Base-by-base conservation (phyloP, 2,329 filamentous ascomycete species). In the Aureobasidium sp. region DNA sequence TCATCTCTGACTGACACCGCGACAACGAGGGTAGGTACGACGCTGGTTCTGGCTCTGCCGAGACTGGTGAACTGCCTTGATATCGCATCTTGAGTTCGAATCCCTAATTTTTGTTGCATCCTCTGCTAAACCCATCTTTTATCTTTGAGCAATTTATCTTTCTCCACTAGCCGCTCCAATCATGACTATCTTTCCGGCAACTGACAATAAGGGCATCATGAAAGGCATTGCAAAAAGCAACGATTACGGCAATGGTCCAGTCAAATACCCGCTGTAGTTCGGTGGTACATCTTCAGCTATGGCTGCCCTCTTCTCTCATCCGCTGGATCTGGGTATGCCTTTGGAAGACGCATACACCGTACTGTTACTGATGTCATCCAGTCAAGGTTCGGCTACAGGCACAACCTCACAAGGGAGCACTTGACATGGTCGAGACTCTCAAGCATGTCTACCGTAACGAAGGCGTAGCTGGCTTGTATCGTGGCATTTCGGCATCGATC, bases 281-380 rank as follows among this genome's bases (percentile, higher is more conserved):
- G 94, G 94, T 66, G 94, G 94, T 62, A 96, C 90, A 73, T 91
- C 93, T 56, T 94, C 90, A 72, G 95, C 90, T 73, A 87, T 94
- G 80, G 93, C 93, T 41, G 92, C 93, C 48, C 87, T 86, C 68
- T 89, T 96, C 53, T 97, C 93, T 34, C 93, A 97, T 81, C 93
- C 93, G 55, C 80, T 97, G 72, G 92, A 97, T 83, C 81, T 97
- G 66, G 85, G 91, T 95, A 82, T 75, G 87, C 79, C 64, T 49
- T 22, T 11, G 29, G 37, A 27, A 34, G 5, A 34, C 11, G 31
- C 31, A 29, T 25, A n/a, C 12, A 57, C 36, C 27, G 17, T 29
- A 22, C 45, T 34, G 42, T 37, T 37, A 36, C 49, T 63, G 29
- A 61, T 34, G 11, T 36, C 20, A 17, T 36, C 7, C 11, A 48